Percentiles rank a stretch among this genome's conserved stretches.
Evolutionary conservation across 164 flowering plant species (phyloP).

Genomic region (Vitis rupestris): DNA sequence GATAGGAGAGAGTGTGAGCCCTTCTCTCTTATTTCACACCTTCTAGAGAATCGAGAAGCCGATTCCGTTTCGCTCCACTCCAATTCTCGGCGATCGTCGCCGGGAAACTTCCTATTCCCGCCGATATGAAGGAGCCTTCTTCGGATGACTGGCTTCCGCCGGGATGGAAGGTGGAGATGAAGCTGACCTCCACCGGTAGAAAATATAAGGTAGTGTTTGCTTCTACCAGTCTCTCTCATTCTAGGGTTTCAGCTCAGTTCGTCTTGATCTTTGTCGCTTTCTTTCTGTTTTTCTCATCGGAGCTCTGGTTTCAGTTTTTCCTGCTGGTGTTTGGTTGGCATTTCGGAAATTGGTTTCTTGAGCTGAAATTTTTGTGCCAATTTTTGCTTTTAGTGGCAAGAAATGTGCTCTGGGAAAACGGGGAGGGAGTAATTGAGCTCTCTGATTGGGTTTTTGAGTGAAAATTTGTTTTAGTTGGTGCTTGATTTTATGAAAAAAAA

Average conservation of each 20-base stretch:
- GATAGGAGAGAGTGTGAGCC: conserved; percentile 5
- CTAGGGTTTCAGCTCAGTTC: too few relatives aligned
- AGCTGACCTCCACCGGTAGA: conserved; percentile 31
- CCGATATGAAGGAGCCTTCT: conserved; percentile 15
- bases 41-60: background rate
- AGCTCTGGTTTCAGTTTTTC: too few relatives aligned
- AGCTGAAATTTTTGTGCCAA: too few relatives aligned
- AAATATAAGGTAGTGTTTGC: conserved; percentile 37
- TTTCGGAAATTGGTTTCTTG: too few relatives aligned
- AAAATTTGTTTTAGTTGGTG: too few relatives aligned
- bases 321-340: too few relatives aligned
- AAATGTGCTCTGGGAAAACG: too few relatives aligned
- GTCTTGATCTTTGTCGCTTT: background rate
- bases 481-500: too few relatives aligned
- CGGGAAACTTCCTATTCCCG: background rate
- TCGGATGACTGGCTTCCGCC: conserved; percentile 40
- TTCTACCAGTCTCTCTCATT: background rate
- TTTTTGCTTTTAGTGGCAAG: too few relatives aligned
- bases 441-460: too few relatives aligned
- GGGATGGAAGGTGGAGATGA: conserved; percentile 44
- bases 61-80: background rate
- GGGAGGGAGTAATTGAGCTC: too few relatives aligned
- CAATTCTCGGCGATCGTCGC: background rate
- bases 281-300: background rate
- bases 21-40: too few relatives aligned